A percentile compares a stretch with the other conserved stretches of the same genome.
Evolutionary conservation across 192 early-diverging fungal genomes (phyloP).

Genomic region (Neocallimastix lanati): DNA sequence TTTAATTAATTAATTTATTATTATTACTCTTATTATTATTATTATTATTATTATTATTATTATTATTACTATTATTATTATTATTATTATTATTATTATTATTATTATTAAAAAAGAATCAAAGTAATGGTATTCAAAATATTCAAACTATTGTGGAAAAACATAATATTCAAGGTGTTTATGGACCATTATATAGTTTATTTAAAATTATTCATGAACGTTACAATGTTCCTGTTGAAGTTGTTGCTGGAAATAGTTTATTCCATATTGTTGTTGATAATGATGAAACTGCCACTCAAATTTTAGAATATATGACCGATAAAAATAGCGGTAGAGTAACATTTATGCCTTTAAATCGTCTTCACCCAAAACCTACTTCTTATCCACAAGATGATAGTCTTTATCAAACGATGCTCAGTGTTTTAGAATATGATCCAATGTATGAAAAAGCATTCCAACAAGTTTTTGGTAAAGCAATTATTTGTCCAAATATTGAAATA

Average conservation of each 20-base stretch:
- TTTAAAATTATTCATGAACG: constrained; percentile 63
- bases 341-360: constrained; percentile 85
- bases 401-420: constrained; percentile 63
- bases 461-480: constrained; percentile 78
- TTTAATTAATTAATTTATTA: background rate
- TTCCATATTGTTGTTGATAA: constrained; percentile 94
- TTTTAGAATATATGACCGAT: constrained; percentile 37
- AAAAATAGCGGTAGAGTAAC: constrained; percentile 70
- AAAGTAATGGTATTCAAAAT: constrained; percentile 47
- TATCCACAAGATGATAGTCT: constrained; percentile 31
- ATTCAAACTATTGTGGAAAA: constrained; percentile 47
- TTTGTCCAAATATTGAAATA: constrained; percentile 66
- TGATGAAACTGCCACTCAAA: constrained; percentile 64
- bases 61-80: constrained; percentile 1
- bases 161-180: constrained; percentile 49
- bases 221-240: constrained; percentile 73
- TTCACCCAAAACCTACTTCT: constrained; percentile 33
- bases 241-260: constrained; percentile 67
- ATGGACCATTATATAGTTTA: constrained; percentile 81
- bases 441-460: constrained; percentile 68
- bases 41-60: too few relatives aligned
- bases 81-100: too few relatives aligned
- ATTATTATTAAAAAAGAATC: constrained; percentile 46
- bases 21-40: constrained; percentile 12
- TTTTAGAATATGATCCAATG: constrained; percentile 54